Evolutionary conservation across 2,329 filamentous ascomycete genomes (phyloP), one percentile per base, ranked within the genome.

Genomic region (Tympanopsis confertula): DNA sequence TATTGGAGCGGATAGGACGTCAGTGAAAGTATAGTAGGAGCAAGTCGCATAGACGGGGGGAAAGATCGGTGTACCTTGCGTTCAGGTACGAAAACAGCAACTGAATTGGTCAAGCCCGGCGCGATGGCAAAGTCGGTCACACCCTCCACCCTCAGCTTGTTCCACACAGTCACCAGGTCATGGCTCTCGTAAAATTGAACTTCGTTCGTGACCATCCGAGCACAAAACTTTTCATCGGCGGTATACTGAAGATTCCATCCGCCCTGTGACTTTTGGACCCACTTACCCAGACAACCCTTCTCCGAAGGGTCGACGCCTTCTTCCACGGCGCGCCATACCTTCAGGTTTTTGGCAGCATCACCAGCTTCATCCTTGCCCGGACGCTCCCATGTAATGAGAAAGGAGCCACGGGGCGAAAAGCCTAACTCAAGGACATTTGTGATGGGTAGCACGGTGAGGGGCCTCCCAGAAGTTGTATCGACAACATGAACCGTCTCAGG

Each of bases 241-340:
- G 88, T 94, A 62, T 96, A 98, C 63, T 96, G 89, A 55, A 98
- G 69, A 57, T 95, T 96, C 89, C 89, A 96, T 53, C 88, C 86
- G 35, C 82, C 85, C 67, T 94, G 86, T 46, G 79, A 83, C 70
- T 95, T 95, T 62, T 98, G 91, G 47, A 98, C 91, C 57, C 93
- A 98, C 51, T 78, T 74, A 45, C 88, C 89, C 35, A 95, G 71
- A 20, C 88, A 78, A 50, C 80, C 69, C 62, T 85, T 71, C 20
- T 88, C 78, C 50, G 80, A 69, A 61, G 85, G 82, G 47, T 81
- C 74, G 42, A 63, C 64, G 36, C 62, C 74, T 35, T 75, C 77
- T 54, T 89, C 83, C 39, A 86, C 65, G 24, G 85, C 87, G 55
- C 79, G 78, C 91, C 91, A 98, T 50, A 98, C 81, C 71, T 95